Evolutionary conservation across 371 early-diverging fungal genomes (phyloP).

Genomic region (Mucor saturninus): DNA sequence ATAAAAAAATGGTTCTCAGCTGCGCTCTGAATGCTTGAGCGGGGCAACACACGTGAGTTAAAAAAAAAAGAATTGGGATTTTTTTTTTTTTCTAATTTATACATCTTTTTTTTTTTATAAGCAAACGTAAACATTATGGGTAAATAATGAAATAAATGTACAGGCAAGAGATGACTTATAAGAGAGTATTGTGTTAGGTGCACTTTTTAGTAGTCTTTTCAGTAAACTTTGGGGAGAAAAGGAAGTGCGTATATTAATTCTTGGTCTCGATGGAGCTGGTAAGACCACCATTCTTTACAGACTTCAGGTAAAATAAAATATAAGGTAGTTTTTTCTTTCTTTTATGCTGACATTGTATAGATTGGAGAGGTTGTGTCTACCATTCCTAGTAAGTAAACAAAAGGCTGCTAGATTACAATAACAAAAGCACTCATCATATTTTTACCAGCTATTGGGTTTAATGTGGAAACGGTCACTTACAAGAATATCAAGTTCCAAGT

Average conservation of each 20-base stretch:
- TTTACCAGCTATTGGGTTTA: slow-evolving; percentile 79
- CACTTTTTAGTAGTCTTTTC: slow-evolving; percentile 51
- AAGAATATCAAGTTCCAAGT: slow-evolving; percentile 97
- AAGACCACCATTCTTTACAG: slow-evolving; percentile 90
- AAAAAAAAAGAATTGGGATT: too few relatives aligned
- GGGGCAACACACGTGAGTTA: too few relatives aligned
- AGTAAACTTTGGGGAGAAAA: slow-evolving; percentile 64
- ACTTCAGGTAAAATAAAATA: slow-evolving; percentile 46
- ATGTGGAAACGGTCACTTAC: slow-evolving; percentile 97
- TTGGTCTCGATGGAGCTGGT: slow-evolving; percentile 95
- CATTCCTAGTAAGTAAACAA: slow-evolving; percentile 90
- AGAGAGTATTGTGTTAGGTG: slow-evolving; percentile 27
- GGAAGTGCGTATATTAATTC: slow-evolving; percentile 91
- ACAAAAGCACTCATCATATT: slow-evolving; percentile 1
- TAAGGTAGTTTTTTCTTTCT: neutral
- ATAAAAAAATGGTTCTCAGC: too few relatives aligned
- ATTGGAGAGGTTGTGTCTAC: slow-evolving; percentile 98
- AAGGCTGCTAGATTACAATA: too few relatives aligned
- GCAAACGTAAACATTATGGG: too few relatives aligned
- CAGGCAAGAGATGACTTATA: too few relatives aligned
- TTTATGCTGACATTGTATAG: slow-evolving; percentile 51
- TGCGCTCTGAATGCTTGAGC: too few relatives aligned
- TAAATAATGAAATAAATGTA: too few relatives aligned
- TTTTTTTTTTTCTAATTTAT: too few relatives aligned
- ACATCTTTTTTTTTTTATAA: too few relatives aligned